Evolutionary conservation across 1,284 basidiomycete genomes (phyloP).

Genomic region (Malassezia furfur): DNA sequence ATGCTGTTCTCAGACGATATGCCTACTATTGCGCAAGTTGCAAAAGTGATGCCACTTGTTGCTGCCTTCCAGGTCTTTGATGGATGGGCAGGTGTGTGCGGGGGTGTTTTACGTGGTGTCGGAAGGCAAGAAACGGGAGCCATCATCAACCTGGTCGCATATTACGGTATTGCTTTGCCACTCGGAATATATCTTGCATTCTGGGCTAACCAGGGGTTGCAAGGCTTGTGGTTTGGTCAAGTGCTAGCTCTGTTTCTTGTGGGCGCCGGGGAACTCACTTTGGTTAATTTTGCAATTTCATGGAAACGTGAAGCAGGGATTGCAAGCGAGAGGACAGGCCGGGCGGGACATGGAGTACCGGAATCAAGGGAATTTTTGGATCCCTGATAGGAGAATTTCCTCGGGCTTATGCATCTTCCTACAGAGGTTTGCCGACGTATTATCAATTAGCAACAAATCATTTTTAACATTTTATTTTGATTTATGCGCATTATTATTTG

Average conservation of each 20-base stretch:
- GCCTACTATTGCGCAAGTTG: constrained; percentile 58
- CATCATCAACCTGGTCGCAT: constrained; percentile 64
- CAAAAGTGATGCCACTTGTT: constrained; percentile 66
- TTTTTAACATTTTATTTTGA: too few species aligned
- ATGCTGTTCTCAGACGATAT: constrained; percentile 59
- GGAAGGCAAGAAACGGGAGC: constrained; percentile 66
- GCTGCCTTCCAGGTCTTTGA: constrained; percentile 69
- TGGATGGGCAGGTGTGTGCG: constrained; percentile 63
- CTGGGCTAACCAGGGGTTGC: constrained; percentile 34
- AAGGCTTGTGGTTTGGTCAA: constrained; percentile 65
- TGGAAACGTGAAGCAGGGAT: neutral
- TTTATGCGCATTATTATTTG: too few species aligned
- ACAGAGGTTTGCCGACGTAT: too few species aligned
- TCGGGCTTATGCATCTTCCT: too few species aligned
- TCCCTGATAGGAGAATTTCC: too few species aligned
- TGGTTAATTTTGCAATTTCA: neutral
- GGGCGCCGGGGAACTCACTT: constrained; percentile 54
- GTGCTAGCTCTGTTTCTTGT: constrained; percentile 63
- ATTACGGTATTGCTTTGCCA: constrained; percentile 65
- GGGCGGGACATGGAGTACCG: too few species aligned
- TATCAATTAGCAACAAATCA: too few species aligned
- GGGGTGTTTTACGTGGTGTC: constrained; percentile 48
- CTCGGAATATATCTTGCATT: constrained; percentile 64
- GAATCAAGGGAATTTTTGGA: too few species aligned
- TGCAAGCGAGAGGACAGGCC: neutral